Conservation (phyloP, 2,329 filamentous ascomycete genomes). For the Harringtonia aguacate region DNA sequence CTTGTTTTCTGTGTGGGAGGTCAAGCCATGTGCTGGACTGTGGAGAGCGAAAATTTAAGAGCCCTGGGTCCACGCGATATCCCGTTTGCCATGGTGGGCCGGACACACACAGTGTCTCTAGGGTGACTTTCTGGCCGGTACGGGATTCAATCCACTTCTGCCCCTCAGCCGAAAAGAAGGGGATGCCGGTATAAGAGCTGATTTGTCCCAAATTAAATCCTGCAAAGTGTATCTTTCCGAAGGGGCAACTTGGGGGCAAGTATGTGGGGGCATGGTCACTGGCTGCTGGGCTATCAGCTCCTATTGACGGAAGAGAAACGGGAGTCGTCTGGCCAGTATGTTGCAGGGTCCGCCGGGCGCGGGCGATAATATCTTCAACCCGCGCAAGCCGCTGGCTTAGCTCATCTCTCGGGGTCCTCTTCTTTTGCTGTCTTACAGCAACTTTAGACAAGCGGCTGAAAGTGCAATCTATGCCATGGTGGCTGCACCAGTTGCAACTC, state of each 20-base stretch:
- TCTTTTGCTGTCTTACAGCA: background rate
- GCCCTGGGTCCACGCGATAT: background rate
- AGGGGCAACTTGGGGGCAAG: background rate
- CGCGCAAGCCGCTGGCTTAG: background rate
- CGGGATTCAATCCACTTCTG: conserved; percentile 35
- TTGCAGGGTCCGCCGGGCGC: background rate
- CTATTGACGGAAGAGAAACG: background rate
- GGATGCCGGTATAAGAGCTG: conserved; percentile 35
- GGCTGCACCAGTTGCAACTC: background rate
- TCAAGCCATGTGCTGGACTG: background rate
- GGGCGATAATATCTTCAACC: background rate
- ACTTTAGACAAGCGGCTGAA: background rate
- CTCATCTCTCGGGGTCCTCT: background rate
- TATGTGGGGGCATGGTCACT: background rate
- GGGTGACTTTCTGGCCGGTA: conserved; percentile 23
- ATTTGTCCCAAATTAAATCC: conserved; percentile 34
- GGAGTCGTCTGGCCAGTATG: background rate
- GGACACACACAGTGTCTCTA: conserved; percentile 15
- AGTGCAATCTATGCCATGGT: background rate
- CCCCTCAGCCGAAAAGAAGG: conserved; percentile 35
- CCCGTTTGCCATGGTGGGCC: conserved; percentile 12
- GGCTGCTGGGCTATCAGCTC: background rate
- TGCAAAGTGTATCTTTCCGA: conserved; percentile 33
- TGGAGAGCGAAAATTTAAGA: background rate
- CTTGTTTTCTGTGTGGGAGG: background rate